phyloP scores from a whole-genome alignment of 495 filamentous ascomycete genomes.

The Xylaria curta region DNA sequence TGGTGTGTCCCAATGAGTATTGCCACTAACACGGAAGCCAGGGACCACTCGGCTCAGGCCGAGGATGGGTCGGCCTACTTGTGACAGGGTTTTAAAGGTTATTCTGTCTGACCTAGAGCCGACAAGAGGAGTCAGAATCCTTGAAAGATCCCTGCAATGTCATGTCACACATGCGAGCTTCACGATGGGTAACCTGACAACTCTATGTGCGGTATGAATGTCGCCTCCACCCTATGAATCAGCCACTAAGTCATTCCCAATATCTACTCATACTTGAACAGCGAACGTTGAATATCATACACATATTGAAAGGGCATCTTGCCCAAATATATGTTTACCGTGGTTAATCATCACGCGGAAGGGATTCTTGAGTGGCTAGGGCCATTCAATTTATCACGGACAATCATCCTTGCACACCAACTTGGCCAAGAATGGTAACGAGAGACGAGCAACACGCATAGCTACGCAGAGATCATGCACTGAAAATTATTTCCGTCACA shows the following conservation, averaged over 20 bases:
- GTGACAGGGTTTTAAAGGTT: constrained; percentile 43
- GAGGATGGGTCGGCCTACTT: constrained; percentile 39
- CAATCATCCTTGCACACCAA: constrained; percentile 17
- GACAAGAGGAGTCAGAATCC: constrained; percentile 25
- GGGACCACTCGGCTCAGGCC: constrained; percentile 43
- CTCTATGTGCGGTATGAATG: background rate
- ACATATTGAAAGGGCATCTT: background rate
- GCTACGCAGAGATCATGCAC: constrained; percentile 46
- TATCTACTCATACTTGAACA: background rate
- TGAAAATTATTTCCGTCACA: constrained; percentile 38
- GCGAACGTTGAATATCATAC: background rate
- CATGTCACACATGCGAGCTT: constrained; percentile 15
- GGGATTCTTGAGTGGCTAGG: too few relatives aligned
- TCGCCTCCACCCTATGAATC: background rate
- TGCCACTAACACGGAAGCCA: constrained; percentile 29
- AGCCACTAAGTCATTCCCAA: background rate
- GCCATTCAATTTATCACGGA: background rate
- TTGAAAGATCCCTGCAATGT: constrained; percentile 26
- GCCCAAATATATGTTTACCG: background rate
- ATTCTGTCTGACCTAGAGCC: constrained; percentile 37
- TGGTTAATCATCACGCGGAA: background rate
- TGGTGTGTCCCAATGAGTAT: background rate
- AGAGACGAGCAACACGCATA: constrained; percentile 42
- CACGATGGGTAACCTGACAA: background rate
- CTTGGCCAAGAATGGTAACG: constrained; percentile 41